A percentile compares a stretch with the other conserved stretches of the same genome.
Conservation (phyloP, 495 filamentous ascomycete genomes). For the Aspergillus sparsus region DNA sequence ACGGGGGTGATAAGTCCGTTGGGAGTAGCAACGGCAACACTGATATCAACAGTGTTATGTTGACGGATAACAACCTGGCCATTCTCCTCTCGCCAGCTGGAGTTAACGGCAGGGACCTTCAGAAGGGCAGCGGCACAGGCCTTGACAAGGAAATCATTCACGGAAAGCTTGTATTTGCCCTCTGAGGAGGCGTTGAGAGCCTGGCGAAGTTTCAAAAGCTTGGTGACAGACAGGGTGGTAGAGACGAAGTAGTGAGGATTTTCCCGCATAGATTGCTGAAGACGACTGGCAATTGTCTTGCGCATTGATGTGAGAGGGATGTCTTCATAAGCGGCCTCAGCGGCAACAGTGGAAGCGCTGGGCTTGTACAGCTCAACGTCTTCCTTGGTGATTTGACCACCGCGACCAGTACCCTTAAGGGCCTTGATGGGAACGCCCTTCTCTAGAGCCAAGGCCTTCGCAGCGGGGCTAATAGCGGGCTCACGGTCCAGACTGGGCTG, state of each 20-base stretch:
- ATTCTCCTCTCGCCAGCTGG: slow-evolving; percentile 80
- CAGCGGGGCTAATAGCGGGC: slow-evolving; percentile 68
- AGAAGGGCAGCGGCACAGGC: slow-evolving; percentile 82
- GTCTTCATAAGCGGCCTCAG: slow-evolving; percentile 75
- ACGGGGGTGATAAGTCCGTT: slow-evolving; percentile 96
- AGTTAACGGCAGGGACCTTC: slow-evolving; percentile 95
- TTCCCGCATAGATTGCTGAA: slow-evolving; percentile 83
- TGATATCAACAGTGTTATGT: slow-evolving; percentile 87
- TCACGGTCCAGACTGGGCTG: slow-evolving; percentile 82
- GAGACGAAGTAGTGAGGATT: slow-evolving; percentile 99
- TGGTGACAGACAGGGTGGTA: slow-evolving; percentile 80
- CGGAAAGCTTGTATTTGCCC: slow-evolving; percentile 95
- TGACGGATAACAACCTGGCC: slow-evolving; percentile 82
- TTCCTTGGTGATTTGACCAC: slow-evolving; percentile 85
- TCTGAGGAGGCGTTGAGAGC: slow-evolving; percentile 86
- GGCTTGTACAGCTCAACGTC: slow-evolving; percentile 86
- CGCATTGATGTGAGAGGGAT: slow-evolving; percentile 88
- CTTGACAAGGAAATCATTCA: slow-evolving; percentile 99
- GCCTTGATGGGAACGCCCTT: slow-evolving; percentile 75
- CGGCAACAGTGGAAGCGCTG: slow-evolving; percentile 48
- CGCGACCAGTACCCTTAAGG: slow-evolving; percentile 85
- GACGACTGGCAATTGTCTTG: slow-evolving; percentile 92
- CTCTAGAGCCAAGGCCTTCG: slow-evolving; percentile 81
- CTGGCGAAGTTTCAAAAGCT: slow-evolving; percentile 93
- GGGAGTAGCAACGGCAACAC: slow-evolving; percentile 92